Base-by-base conservation (phyloP, 2,329 filamentous ascomycete genomes). In the Penicillium paneum region DNA sequence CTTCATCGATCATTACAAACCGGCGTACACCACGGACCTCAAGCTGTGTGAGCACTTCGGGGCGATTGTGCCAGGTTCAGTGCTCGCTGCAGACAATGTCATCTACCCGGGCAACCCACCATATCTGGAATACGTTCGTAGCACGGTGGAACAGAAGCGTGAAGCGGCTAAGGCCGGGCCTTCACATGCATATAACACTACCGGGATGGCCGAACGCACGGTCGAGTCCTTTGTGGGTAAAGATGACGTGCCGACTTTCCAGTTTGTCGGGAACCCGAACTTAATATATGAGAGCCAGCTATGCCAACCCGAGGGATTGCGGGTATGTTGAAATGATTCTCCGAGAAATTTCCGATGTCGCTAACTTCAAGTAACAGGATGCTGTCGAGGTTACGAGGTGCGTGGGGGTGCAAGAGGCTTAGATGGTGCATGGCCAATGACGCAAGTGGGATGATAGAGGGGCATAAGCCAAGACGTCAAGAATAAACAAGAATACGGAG, bases 1-100 rank as follows among this genome's bases (percentile, higher is more conserved):
- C 71, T 93, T 93, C 70, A 74, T 94, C 28, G 90, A 93, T 65
- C 90, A 93, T 71, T 86, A 87, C 73, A 91, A 93, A 71, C 86
- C 87, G 0, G 81, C 85, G 0, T 93, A 93, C 68, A 83, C 81
- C 1, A 79, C 82, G 0, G 90, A 94, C 63, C 72, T 93, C 56
- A 91, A 91, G 73, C 79, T 91, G 0, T 89, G 86, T 67, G 89
- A 93, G 74, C 79, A 88, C 39, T 73, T 92, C 5, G 80, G 79
- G 0, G 68, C 92, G 21, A 76, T 93, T 4, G 76, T 75, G 0
- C 78, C 80, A 0, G 88, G 88, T 0, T 63, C 67, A 5, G 56
- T 74, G 2, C 57, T 77, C 7, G 67, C 71, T 2, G 76, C 76
- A 1, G 76, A 79, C 59, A 78, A 79, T 55, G 72, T 76, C n/a